Percentiles rank a stretch among this genome's conserved stretches.
phyloP scores from a whole-genome alignment of 768 basidiomycete species.

The Guyanaporus albipodus region DNA sequence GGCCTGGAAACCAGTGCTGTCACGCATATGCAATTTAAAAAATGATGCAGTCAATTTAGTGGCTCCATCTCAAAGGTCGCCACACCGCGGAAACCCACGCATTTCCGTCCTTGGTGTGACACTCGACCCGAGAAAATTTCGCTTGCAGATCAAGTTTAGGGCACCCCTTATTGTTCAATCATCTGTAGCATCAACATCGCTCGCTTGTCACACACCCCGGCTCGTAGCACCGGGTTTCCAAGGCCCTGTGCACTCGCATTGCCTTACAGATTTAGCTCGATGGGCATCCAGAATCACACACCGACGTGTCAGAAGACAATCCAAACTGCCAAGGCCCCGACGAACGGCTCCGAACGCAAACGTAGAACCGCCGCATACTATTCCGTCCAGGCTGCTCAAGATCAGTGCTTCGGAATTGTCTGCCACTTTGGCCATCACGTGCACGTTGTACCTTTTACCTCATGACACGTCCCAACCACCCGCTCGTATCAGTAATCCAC shows the following conservation, averaged over 20 bases:
- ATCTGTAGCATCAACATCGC: neutral
- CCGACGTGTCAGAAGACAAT: slow-evolving; percentile 5
- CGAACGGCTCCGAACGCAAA: slow-evolving; percentile 17
- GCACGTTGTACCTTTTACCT: neutral
- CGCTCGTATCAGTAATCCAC: slow-evolving; percentile 1
- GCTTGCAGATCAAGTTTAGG: slow-evolving; percentile 1
- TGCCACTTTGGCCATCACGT: slow-evolving; percentile 4
- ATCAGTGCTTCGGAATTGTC: slow-evolving; percentile 17
- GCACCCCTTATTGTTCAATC: neutral
- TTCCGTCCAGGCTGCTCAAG: neutral
- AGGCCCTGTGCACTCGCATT: too few relatives aligned
- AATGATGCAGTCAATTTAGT: neutral
- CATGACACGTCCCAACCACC: neutral
- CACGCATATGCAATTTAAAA: neutral
- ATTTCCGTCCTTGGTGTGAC: too few relatives aligned
- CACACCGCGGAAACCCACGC: too few relatives aligned
- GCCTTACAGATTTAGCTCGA: neutral
- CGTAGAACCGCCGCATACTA: neutral
- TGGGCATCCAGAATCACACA: slow-evolving; percentile 14
- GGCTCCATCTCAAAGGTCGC: too few relatives aligned
- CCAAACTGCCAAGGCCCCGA: neutral
- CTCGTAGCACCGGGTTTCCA: neutral
- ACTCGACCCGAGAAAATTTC: neutral
- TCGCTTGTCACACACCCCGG: neutral
- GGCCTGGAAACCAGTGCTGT: slow-evolving; percentile 3